Percentiles rank a stretch among this genome's conserved stretches.
Evolutionary conservation across 768 basidiomycete genomes (phyloP).

Genomic region (Asterophora lycoperdoides): DNA sequence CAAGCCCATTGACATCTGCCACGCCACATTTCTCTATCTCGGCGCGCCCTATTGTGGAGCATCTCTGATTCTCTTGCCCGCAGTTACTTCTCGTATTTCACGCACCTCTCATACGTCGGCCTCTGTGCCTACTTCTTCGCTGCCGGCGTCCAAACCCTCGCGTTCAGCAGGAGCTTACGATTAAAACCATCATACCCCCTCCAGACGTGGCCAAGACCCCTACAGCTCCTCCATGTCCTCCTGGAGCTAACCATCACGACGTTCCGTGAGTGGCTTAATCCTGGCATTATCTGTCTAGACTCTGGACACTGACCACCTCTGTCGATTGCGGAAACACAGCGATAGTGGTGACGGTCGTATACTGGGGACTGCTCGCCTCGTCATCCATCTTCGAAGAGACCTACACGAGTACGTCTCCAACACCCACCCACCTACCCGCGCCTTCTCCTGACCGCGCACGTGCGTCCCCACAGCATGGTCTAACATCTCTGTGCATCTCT

Average conservation of each 20-base stretch:
- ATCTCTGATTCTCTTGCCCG: background rate
- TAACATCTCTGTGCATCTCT: slow-evolving; percentile 55
- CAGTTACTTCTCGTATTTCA: slow-evolving; percentile 54
- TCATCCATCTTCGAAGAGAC: slow-evolving; percentile 35
- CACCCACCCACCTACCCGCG: too few species aligned
- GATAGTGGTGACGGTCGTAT: slow-evolving; percentile 59
- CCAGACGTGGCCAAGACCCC: slow-evolving; percentile 50
- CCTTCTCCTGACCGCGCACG: too few species aligned
- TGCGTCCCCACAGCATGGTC: slow-evolving; percentile 40
- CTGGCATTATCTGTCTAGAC: too few species aligned
- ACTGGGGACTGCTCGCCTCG: slow-evolving; percentile 51
- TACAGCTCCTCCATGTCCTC: slow-evolving; percentile 56
- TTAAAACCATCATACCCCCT: slow-evolving; percentile 39
- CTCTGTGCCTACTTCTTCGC: slow-evolving; percentile 61
- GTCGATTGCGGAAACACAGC: slow-evolving; percentile 33
- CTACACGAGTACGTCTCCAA: slow-evolving; percentile 33
- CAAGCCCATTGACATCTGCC: too few species aligned
- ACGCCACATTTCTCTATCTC: background rate
- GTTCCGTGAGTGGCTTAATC: slow-evolving; percentile 44
- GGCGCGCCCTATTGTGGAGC: background rate
- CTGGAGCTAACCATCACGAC: slow-evolving; percentile 47
- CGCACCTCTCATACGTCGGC: slow-evolving; percentile 58
- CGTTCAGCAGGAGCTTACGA: slow-evolving; percentile 28
- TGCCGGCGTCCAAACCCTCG: slow-evolving; percentile 47
- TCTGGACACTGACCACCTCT: background rate